Conservation (phyloP, 345 rosid species). For the Sisymbrium altissimum region DNA sequence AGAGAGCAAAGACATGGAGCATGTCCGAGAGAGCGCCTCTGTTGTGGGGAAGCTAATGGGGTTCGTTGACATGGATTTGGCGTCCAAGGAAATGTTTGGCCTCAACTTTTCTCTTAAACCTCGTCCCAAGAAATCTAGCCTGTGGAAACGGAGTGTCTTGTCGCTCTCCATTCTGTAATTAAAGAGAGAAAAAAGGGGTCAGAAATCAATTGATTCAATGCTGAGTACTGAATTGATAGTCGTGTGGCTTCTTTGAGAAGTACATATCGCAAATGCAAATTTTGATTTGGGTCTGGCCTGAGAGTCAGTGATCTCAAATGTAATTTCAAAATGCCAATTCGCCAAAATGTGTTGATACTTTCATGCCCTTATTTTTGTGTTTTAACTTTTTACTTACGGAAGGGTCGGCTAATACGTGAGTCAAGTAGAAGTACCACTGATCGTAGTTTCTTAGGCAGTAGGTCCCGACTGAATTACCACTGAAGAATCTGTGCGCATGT, state of each 20-base stretch:
- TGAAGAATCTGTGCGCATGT: neutral
- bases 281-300: neutral
- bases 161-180: slow-evolving; percentile 37
- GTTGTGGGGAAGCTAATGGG: slow-evolving; percentile 68
- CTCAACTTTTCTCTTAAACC: slow-evolving; percentile 40
- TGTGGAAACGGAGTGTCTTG: slow-evolving; percentile 40
- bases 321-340: neutral
- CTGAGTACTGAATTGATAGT: slow-evolving; percentile 5
- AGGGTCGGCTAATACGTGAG: neutral
- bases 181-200: neutral
- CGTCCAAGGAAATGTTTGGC: slow-evolving; percentile 48
- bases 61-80: slow-evolving; percentile 41
- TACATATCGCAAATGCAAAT: neutral
- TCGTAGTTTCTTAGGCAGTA: too few species aligned
- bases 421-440: too few species aligned
- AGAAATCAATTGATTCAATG: neutral
- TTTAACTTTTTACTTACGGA: neutral
- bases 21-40: slow-evolving; percentile 64
- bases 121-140: slow-evolving; percentile 30
- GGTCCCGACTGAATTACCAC: neutral
- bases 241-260: slow-evolving; percentile 14
- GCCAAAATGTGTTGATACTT: neutral
- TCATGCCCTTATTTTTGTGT: neutral
- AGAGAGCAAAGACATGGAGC: slow-evolving; percentile 55
- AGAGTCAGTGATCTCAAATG: neutral